Evolutionary conservation across 2,329 filamentous ascomycete genomes (phyloP), one percentile per base, ranked within the genome.

Genomic region (Beauveria medogensis): DNA sequence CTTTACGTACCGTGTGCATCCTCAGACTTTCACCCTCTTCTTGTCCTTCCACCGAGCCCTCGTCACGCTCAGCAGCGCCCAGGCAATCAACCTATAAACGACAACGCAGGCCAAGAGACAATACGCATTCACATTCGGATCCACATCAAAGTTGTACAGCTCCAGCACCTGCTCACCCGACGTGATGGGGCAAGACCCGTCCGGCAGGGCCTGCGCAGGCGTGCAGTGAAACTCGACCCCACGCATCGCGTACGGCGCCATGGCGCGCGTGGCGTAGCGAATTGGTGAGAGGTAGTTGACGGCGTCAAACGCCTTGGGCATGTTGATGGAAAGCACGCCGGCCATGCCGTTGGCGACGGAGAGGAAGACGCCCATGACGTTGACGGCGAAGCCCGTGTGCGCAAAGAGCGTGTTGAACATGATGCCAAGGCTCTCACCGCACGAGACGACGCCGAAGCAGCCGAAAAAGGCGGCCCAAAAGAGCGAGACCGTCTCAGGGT

Each of bases 341-440:
- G 82, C 82, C 80, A 92, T 89, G 68, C 85, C 82, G 66, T 87
- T 87, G 0, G 88, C 85, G 8, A 92, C 81, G 0, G 84, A 86
- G 3, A 92, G 77, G 20, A 92, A 77, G 47, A 90, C 80, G 1
- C 82, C 85, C 64, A 87, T 90, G 60, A 90, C 73, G 66, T 90
- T 91, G 62, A 92, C 83, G 0, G 88, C 87, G 70, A 92, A 92
- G 2, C 89, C 89, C 0, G 87, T 89, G 68, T 92, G 88, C 8
- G 70, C 72, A 70, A 91, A 89, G 9, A 92, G 74, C 0, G 88
- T 91, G 74, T 91, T 91, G 77, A 92, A 92, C 75, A 91, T 85
- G 68, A 92, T 91, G 1, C 89, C 89, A 1, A 92, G 69, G 58
- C 84, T 88, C 75, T 92, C 89, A 28, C 89, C 89, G 67, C 87